These are phyloP conservation scores for Saxophila tyrrhenica DNA, from an alignment of 495 filamentous ascomycete species.

Conservation along the genomic window DNA sequence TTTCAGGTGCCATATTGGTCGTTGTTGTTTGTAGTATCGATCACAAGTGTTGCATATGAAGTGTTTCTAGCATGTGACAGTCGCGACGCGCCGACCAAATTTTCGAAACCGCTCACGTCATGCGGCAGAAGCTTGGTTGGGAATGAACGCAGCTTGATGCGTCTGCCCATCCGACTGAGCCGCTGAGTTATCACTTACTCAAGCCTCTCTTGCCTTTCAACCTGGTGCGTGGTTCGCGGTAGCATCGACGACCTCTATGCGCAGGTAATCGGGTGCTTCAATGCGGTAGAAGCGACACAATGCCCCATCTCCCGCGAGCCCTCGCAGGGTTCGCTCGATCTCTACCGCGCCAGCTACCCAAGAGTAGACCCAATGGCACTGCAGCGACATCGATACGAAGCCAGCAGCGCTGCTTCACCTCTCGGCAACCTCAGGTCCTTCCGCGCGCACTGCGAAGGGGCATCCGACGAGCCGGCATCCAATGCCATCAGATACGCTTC, in stretches of 20 bases:
- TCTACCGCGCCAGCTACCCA: background rate
- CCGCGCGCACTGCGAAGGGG: background rate
- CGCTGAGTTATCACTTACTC: background rate
- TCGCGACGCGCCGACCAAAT: background rate
- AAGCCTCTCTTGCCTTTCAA: background rate
- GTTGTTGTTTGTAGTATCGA: background rate
- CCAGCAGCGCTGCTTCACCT: background rate
- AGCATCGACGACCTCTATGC: background rate
- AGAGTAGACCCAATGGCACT: background rate
- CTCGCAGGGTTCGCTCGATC: background rate
- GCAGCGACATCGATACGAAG: background rate
- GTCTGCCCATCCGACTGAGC: background rate
- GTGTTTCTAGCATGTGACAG: background rate
- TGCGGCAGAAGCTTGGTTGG: background rate
- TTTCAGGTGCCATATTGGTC: constrained; percentile 59
- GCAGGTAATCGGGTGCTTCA: background rate
- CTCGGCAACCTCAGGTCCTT: background rate
- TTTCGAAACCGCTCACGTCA: background rate
- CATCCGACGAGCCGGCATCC: background rate
- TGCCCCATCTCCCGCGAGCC: background rate
- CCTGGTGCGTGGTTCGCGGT: background rate
- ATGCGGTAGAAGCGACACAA: background rate
- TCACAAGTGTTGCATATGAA: background rate
- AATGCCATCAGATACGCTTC: constrained; percentile 7
- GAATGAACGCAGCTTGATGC: too few relatives aligned